Evolutionary conservation across 257 asterid species (phyloP).

Genomic region (Forsythia suspensa): DNA sequence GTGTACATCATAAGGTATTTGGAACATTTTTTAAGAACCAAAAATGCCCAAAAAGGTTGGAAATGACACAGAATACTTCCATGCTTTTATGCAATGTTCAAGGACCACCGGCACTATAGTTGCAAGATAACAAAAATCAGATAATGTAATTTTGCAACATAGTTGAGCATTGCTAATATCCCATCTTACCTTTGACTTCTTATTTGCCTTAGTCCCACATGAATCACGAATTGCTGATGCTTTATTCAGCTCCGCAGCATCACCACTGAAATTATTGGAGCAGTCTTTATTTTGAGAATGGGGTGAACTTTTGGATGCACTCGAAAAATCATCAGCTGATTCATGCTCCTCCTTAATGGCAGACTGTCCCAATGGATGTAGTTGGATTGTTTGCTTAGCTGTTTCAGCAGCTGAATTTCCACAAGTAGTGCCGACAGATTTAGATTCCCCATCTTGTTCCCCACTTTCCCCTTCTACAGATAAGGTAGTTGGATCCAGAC

Average conservation of each 20-base stretch:
- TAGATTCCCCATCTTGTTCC: conserved; percentile 46
- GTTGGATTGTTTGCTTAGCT: conserved; percentile 18
- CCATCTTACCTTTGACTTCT: conserved; percentile 40
- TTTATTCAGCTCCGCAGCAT: conserved; percentile 27
- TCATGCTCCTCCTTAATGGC: conserved; percentile 31
- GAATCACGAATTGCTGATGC: conserved; percentile 23
- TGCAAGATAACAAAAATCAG: not conserved
- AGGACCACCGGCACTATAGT: not conserved
- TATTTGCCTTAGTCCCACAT: conserved; percentile 35
- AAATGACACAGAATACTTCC: not conserved
- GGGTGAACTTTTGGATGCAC: conserved; percentile 14
- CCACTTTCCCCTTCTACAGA: conserved; percentile 30
- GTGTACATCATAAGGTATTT: not conserved
- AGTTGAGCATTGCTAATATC: not conserved
- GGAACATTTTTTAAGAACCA: not conserved
- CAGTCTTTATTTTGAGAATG: conserved; percentile 18
- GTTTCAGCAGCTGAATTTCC: conserved; percentile 31
- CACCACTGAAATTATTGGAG: conserved; percentile 1
- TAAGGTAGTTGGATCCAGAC: conserved; percentile 38
- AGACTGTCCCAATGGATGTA: conserved; percentile 3
- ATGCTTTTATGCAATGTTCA: not conserved
- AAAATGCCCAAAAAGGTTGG: not conserved
- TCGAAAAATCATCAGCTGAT: conserved; percentile 18
- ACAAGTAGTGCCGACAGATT: conserved; percentile 52
- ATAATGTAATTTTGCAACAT: not conserved